A percentile compares a stretch with the other conserved stretches of the same genome.
These are phyloP conservation scores for Datisca glomerata DNA, from an alignment of 306 rosid species.

Conservation along the genomic window DNA sequence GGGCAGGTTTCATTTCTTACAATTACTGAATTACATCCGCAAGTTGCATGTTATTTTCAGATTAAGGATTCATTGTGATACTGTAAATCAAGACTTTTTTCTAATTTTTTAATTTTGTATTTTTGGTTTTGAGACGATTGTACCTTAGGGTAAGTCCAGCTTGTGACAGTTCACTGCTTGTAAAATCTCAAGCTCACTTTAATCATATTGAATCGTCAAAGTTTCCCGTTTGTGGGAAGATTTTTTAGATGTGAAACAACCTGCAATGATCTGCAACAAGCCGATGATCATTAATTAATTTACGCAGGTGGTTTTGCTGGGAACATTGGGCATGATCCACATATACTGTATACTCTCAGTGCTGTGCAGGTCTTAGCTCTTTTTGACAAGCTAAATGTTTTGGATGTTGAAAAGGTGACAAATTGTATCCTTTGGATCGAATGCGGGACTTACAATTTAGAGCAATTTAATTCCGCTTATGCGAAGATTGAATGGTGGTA, in stretches of 20 bases:
- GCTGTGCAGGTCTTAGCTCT: conserved; percentile 77
- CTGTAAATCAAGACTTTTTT: not conserved
- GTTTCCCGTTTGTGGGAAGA: not conserved
- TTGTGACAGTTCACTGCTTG: too few species aligned
- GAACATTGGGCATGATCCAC: conserved; percentile 78
- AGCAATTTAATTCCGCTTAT: not conserved
- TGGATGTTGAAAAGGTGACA: conserved; percentile 60
- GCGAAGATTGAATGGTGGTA: too few species aligned
- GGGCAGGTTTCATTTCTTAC: conserved; percentile 2
- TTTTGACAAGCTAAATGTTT: conserved; percentile 46
- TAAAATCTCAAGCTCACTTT: not conserved
- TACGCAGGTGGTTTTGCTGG: conserved; percentile 78
- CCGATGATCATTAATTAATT: too few species aligned
- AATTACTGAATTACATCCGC: not conserved
- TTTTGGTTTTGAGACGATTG: not conserved
- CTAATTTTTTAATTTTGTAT: too few species aligned
- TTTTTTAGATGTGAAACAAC: not conserved
- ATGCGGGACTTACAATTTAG: not conserved
- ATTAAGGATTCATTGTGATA: conserved; percentile 2
- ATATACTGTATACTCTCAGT: conserved; percentile 61
- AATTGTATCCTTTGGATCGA: conserved; percentile 57
- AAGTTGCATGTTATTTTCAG: not conserved
- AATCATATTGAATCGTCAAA: not conserved
- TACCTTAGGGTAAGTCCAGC: not conserved
- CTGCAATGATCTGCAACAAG: too few species aligned